phyloP scores from a whole-genome alignment of 371 early-diverging fungal species.

The Mucor circinelloides region DNA sequence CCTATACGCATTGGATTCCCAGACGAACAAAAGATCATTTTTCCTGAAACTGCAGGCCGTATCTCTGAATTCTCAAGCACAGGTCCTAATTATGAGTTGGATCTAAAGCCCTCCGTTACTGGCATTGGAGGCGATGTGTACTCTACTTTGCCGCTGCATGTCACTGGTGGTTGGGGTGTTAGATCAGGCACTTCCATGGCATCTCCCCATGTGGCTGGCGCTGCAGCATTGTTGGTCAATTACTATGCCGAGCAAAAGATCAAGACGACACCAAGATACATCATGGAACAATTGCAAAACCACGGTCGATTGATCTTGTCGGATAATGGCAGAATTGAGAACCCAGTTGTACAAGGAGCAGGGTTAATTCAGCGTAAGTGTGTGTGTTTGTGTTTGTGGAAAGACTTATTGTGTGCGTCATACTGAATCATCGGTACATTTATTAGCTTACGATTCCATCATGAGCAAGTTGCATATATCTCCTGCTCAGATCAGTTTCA shows the following conservation, averaged over 20 bases:
- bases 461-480: constrained; percentile 49
- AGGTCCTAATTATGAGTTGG: constrained; percentile 47
- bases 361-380: constrained; percentile 70
- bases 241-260: constrained; percentile 24
- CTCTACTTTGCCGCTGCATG: constrained; percentile 59
- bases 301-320: constrained; percentile 38
- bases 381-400: constrained; percentile 15
- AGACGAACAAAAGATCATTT: constrained; percentile 13
- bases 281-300: constrained; percentile 56
- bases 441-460: constrained; percentile 57
- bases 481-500: constrained; percentile 71
- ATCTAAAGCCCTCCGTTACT: constrained; percentile 58
- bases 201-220: constrained; percentile 74
- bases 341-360: constrained; percentile 69
- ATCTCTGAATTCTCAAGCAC: constrained; percentile 55
- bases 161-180: constrained; percentile 53
- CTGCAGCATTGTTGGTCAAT: constrained; percentile 64
- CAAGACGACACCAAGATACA: constrained; percentile 5
- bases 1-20: constrained; percentile 14
- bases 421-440: not conserved
- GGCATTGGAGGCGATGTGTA: constrained; percentile 74
- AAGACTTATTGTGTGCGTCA: too few relatives aligned
- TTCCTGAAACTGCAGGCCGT: constrained; percentile 35
- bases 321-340: constrained; percentile 31
- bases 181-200: constrained; percentile 75